Conservation (phyloP, 768 basidiomycete species). For the Hygrocybe punicea region DNA sequence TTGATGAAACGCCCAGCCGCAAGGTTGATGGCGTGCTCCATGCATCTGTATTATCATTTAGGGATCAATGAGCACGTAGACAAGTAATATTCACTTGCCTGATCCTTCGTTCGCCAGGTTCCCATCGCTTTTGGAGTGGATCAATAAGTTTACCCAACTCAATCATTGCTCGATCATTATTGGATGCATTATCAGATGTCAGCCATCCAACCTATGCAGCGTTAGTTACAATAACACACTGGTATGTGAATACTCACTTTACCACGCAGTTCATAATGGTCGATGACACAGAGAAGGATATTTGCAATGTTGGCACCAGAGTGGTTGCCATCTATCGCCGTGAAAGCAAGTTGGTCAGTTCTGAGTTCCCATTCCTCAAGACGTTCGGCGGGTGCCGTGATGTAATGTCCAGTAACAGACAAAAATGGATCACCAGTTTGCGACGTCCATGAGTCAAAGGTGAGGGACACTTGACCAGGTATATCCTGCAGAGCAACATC, state of each 20-base stretch:
- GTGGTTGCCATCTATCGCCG: constrained; percentile 6
- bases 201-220: constrained; percentile 28
- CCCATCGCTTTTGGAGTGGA: constrained; percentile 17
- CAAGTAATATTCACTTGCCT: constrained; percentile 12
- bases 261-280: constrained; percentile 16
- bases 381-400: constrained; percentile 4
- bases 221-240: background rate
- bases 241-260: constrained; percentile 18
- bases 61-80: background rate
- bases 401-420: constrained; percentile 19
- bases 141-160: constrained; percentile 17
- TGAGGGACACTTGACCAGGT: constrained; percentile 12
- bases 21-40: constrained; percentile 34
- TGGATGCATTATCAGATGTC: constrained; percentile 28
- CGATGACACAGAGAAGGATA: constrained; percentile 11
- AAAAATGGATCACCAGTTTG: constrained; percentile 15
- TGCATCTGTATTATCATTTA: constrained; percentile 22
- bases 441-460: constrained; percentile 17
- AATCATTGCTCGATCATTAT: constrained; percentile 25
- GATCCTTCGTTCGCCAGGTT: constrained; percentile 18
- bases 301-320: constrained; percentile 19
- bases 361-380: constrained; percentile 9
- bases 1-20: constrained; percentile 27
- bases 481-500: constrained; percentile 1
- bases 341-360: constrained; percentile 11